Evolutionary conservation across 2,329 filamentous ascomycete genomes (phyloP), one percentile per base, ranked within the genome.

Genomic region (Phoma sp.): DNA sequence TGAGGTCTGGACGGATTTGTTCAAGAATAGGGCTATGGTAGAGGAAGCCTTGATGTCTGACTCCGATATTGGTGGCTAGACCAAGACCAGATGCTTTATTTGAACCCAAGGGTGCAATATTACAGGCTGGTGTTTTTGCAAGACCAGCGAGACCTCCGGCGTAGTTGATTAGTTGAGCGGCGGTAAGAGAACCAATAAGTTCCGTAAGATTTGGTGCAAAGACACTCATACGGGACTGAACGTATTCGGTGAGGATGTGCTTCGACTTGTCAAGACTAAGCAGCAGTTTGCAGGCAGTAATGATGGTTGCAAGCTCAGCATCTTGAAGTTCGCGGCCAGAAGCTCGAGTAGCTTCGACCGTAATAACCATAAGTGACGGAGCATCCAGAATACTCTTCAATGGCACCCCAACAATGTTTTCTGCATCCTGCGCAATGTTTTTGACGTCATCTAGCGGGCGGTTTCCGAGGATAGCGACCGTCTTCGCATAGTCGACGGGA

Each of bases 131-230:
- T 2, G 92, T 95, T 74, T 96, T 96, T 33, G 92, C 92, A 10
- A 99, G 83, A 29, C 92, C 92, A 1, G 88, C 90, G 26, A 99
- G 80, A 7, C 95, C 95, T 58, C 95, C 95, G 0, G 92, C 90
- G 55, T 92, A 91, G 75, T 97, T 97, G 67, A 99, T 89, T n/a
- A 99, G 85, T 76, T 98, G 93, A 4, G 95, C 95, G 7, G 95
- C 93, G 2, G 93, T 97, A 15, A 96, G 83, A 0, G 93, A 95
- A 15, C 95, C 95, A 53, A 99, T 90, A 15, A 99, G 84, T 1
- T 87, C 88, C 0, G 95, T 96, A 47, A 98, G 78, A 67, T 99
- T 99, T 0, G 95, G 95, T 4, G 95, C 95, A 71, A 98, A 98
- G 28, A 96, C 83, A 63, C 90, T 95, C 91, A 99, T 98, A 57